Evolutionary conservation across 192 early-diverging fungal genomes (phyloP), one percentile per base, ranked within the genome.

Genomic region (Podila horticola): DNA sequence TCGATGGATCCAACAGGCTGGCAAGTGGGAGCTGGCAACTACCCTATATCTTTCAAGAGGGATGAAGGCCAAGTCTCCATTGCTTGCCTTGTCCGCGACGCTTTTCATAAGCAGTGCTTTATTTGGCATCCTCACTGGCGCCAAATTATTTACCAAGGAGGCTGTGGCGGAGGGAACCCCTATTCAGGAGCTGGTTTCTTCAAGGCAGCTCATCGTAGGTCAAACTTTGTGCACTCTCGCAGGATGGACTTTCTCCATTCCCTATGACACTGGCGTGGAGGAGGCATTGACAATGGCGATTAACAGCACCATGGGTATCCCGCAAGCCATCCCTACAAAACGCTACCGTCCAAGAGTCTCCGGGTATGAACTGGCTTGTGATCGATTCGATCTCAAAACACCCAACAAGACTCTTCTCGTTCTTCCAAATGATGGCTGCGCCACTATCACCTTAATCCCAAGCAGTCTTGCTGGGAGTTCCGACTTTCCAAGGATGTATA

Each of bases 1-100:
- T 28, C 55, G 66, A 58, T 67, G 55, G 66, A 58, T 58, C 4
- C 10, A 67, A 4, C 66, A 67, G n/a, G 66, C 52, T 19, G 66
- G 66, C 30, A 19, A 9, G 17, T 58, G 28, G 4, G 33, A 34
- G n/a, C 33, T 34, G 29, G 5, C n/a, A 3, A 62, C 31, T n/a
- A 10, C 31, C 8, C 31, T 34, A 13, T 34, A 13, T 4, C 10
- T 29, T 58, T 67, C 66, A 33, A 17, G 10, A 3, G 20, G 55
- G 29, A 45, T 29, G 28, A 26, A 28, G 4, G 5, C 5, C 5
- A 19, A 29, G 24, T 19, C n/a, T 24, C 20, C 66, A 3, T 33
- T 20, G 3, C 17, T 36, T 8, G 30, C 11, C n/a, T 41, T 58
- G 11, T 6, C 58, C 29, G 36, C 20, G 12, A 67, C 66, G 20